Evolutionary conservation across 768 basidiomycete species (phyloP), one percentile per base, ranked within the genome.

Genomic region (Kwoniella newhampshirensis): DNA sequence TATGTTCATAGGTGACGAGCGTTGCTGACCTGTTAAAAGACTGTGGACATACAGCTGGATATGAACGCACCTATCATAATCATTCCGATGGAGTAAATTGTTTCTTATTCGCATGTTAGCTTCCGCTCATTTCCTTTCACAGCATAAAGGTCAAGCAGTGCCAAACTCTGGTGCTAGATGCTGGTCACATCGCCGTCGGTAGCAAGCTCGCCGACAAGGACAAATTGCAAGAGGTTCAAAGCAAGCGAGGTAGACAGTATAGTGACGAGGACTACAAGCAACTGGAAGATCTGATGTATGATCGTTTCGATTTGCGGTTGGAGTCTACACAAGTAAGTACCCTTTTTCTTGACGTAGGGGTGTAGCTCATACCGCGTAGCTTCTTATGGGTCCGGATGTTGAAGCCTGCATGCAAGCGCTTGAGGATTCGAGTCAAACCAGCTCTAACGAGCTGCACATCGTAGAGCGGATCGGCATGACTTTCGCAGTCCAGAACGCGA

Each of bases 31-130:
- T 23, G n/a, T n/a, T 12, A 15, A 15, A 26, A 63, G 80, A 98
- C 96, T 1, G 81, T 98, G 41, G 93, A 98, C 73, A 81, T 99
- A n/a, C 88, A 90, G 63, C 84, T 99, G 79, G 93, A 99, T 69
- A 82, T 99, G 81, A 89, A 94, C 67, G 91, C 96, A 0, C 96
- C 96, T 4, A 85, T 99, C 65, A 96, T 99, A 71, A 91, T 99
- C 67, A 83, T 98, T 50, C 96, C 96, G 1, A 94, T 98, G 78
- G 86, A 90, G 91, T 92, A 71, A 53, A 80, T 74, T 17, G 11
- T 15, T 20, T 40, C 30, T 35, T 18, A 3, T 50, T 3, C 8
- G 0, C 49, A 44, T 25, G 17, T 20, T 32, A 40, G 13, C n/a
- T 5, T 28, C 21, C 5, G 49, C 49, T 57, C 47, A 61, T 40